Base-by-base conservation (phyloP, 208 protist genomes). In the Porcisia deanei region DNA sequence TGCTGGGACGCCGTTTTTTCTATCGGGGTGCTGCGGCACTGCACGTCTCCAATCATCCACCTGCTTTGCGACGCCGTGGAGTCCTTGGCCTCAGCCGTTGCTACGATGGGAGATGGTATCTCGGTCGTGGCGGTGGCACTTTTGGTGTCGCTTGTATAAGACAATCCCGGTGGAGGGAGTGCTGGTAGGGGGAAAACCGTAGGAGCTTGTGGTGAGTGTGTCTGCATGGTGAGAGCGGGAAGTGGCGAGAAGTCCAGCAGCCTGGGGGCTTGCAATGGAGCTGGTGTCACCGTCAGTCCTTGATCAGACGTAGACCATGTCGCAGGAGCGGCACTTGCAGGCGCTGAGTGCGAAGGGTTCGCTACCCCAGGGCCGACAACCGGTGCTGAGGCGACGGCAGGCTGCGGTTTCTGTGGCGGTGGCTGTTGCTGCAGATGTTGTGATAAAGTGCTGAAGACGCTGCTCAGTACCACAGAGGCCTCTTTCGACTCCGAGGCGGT, bases 391-490 rank as follows among this genome's bases (percentile, higher is more conserved):
- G 3, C 20, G 12, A 39, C 45, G 64, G 34, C 20, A 2, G 43
- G 64, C 43, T 67, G 66, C 43, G 39, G 64, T 16, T 6, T 53
- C 34, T 22, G 63, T n/a, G 3, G 69, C n/a, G 16, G 30, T 52
- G 55, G 49, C 20, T 53, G 37, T 9, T 52, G 30, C 65, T 81
- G 84, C 2, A 96, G 76, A 70, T 96, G 89, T 77, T 93, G 89
- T n/a, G 91, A 96, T 14, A 94, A 84, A 20, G 91, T 96, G 74
- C 91, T 96, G 79, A 96, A 92, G 58, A 88, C 76, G 71, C 89
- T 96, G 82, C 89, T 94, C 2, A 72, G 61, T 5, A 67, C 68
- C 64, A 75, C 71, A 2, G 82, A 85, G n/a, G 75, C 70, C 49
- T 41, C 69, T 64, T 80, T 81, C 37, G 71, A 68, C 37, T 72